Evolutionary conservation across 1,284 basidiomycete genomes (phyloP), one percentile per base, ranked within the genome.

Genomic region (Clitocybe nebularis): DNA sequence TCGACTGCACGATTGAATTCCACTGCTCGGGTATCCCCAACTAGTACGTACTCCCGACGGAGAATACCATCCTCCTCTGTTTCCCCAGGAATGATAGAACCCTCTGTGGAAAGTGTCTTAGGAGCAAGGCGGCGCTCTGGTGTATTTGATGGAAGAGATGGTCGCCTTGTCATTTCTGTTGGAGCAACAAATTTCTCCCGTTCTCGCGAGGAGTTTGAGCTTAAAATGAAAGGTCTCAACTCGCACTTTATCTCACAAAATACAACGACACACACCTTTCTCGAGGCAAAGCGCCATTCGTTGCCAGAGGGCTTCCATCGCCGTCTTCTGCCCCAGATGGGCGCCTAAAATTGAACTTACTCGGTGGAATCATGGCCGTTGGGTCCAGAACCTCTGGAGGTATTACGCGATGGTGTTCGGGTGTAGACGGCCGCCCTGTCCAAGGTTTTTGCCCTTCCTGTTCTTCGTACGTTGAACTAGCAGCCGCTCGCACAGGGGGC

Each of bases 1-100:
- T 89, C 87, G 9, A 88, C 77, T 11, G 81, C 77, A n/a, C 75
- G 75, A 57, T 81, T 83, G 52, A 89, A 85, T 53, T 89, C 86
- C 0, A 89, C 79, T 3, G 83, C 82, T 36, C 77, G 72, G 16
- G 77, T 78, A 58, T 90, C 84, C 3, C 77, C 84, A 3, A 90
- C 83, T 1, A 90, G 70, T 1, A 89, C 87, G 49, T 90, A 90
- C 54, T 89, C 87, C 33, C 81, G 69, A 19, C 85, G 67, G 14
- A 89, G 67, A 30, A 81, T 64, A 0, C 84, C 84, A 57, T 89
- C 85, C 57, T 89, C 85, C 54, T 89, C 86, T 0, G 81, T 84
- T 60, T 89, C 86, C 4, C 85, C 86, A n/a, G 84, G 84, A 40
- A 88, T 87, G 41, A 77, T 62, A 0, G 84, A 86, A 0, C 72